Percentiles rank a stretch among this genome's conserved stretches.
These are phyloP conservation scores for Linnemannia elongata DNA, from an alignment of 192 early-diverging fungal species.

Conservation along the genomic window DNA sequence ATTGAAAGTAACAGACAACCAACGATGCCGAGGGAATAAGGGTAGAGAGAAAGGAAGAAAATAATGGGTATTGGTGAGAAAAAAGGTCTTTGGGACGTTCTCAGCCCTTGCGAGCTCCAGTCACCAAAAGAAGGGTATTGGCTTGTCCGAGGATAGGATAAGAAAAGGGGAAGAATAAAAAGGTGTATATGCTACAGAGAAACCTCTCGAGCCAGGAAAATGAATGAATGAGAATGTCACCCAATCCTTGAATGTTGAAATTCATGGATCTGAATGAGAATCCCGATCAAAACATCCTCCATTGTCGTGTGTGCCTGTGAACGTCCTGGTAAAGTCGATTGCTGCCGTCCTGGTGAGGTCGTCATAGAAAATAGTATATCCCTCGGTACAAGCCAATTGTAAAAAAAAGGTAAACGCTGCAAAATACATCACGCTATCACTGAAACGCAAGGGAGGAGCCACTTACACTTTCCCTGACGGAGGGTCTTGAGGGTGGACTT, in stretches of 20 bases:
- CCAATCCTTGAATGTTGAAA: constrained; percentile 2
- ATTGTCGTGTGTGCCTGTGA: constrained; percentile 27
- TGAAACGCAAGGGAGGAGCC: not conserved
- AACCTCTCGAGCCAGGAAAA: not conserved
- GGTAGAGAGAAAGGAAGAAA: constrained; percentile 5
- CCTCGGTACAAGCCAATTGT: constrained; percentile 57
- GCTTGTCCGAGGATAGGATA: constrained; percentile 6
- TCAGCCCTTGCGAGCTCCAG: constrained; percentile 60
- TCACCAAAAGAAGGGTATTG: constrained; percentile 55
- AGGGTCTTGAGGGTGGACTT: constrained; percentile 99
- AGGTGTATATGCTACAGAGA: not conserved
- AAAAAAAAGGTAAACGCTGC: not conserved
- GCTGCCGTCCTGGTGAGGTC: not conserved
- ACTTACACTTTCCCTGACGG: constrained; percentile 93
- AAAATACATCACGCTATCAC: not conserved
- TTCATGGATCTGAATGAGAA: constrained; percentile 11
- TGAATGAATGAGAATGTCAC: not conserved
- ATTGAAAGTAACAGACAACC: constrained; percentile 9
- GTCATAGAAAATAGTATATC: constrained; percentile 14
- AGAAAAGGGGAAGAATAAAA: not conserved
- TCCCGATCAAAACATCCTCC: not conserved
- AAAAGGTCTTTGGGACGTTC: constrained; percentile 57
- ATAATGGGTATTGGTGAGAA: constrained; percentile 35
- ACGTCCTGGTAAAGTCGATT: not conserved
- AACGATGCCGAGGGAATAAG: constrained; percentile 6